Base-by-base conservation (phyloP, 257 asterid genomes). In the Gentiana macrophylla region DNA sequence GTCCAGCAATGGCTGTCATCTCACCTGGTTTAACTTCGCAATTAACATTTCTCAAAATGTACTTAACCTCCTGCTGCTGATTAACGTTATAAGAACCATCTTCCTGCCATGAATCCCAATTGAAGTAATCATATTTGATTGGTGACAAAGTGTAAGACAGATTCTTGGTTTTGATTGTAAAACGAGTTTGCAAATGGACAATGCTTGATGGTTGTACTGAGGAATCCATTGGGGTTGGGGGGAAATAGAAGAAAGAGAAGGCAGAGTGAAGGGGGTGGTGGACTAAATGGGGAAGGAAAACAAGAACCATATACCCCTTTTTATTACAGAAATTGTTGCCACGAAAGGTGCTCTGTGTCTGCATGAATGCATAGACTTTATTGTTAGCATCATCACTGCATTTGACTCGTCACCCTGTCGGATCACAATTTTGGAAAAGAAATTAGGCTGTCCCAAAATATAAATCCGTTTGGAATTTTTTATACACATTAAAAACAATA, bases 1-100 rank as follows among this genome's bases (percentile, higher is more conserved):
- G 78, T n/a, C 94, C 94, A 3, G 81, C 86, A 55, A 89, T 74
- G 8, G 91, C 95, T 0, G 95, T 83, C n/a, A 89, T 63, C 57
- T 83, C 78, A 3, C 94, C 86, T 0, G 94, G 78, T 41, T 66
- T 72, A 38, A 83, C 95, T 13, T 83, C 86, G 35, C 84, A 82
- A 8, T 41, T 74, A 0, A 85, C 89, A 24, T 80, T 69, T 64
- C 67, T 76, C 62, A 83, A 55, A 32, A 88, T 57, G 47, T 49
- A 67, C 59, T 61, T 74, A 12, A 65, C 10, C n/a, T 53, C 52
- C 32, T 32, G 53, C 49, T 49, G 61, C 24, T 24, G 24, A 24
- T 24, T 24, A 0, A 24, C 24, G 9, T 41, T 41, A 7, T 6
- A 1, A 10, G 46, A 2, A 51, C 43, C 35, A 10, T 8, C 13